These are phyloP conservation scores for Gloeostereum incarnatum DNA, from an alignment of 768 basidiomycete genomes.

Conservation along the genomic window DNA sequence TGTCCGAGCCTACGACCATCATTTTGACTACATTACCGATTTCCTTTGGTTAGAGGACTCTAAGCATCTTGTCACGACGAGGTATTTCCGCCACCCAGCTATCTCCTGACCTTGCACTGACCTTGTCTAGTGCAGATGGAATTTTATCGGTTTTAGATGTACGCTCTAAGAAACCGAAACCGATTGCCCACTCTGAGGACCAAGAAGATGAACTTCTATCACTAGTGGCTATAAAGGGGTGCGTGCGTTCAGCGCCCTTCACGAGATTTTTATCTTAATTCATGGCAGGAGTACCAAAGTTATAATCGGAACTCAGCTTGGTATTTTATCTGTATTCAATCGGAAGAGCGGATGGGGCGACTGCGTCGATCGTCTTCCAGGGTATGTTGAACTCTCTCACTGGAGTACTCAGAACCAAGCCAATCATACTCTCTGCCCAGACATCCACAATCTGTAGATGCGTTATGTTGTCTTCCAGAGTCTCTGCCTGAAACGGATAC, in stretches of 20 bases:
- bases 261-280: slow-evolving; percentile 5
- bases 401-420: slow-evolving; percentile 1
- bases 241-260: slow-evolving; percentile 14
- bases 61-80: slow-evolving; percentile 79
- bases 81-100: slow-evolving; percentile 32
- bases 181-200: slow-evolving; percentile 83
- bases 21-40: slow-evolving; percentile 92
- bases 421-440: slow-evolving; percentile 30
- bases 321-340: slow-evolving; percentile 87
- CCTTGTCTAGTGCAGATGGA: slow-evolving; percentile 68
- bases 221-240: slow-evolving; percentile 79
- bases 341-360: slow-evolving; percentile 83
- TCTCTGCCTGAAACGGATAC: slow-evolving; percentile 53
- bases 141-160: slow-evolving; percentile 90
- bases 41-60: slow-evolving; percentile 82
- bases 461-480: slow-evolving; percentile 66
- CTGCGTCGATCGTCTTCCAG: slow-evolving; percentile 84
- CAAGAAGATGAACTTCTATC: slow-evolving; percentile 94
- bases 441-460: slow-evolving; percentile 87
- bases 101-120: not conserved
- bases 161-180: slow-evolving; percentile 69
- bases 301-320: slow-evolving; percentile 84
- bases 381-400: slow-evolving; percentile 33
- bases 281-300: slow-evolving; percentile 59
- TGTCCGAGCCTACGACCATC: slow-evolving; percentile 68